These are phyloP conservation scores for Cytospora piceae DNA, from an alignment of 2,329 filamentous ascomycete genomes.

Conservation along the genomic window DNA sequence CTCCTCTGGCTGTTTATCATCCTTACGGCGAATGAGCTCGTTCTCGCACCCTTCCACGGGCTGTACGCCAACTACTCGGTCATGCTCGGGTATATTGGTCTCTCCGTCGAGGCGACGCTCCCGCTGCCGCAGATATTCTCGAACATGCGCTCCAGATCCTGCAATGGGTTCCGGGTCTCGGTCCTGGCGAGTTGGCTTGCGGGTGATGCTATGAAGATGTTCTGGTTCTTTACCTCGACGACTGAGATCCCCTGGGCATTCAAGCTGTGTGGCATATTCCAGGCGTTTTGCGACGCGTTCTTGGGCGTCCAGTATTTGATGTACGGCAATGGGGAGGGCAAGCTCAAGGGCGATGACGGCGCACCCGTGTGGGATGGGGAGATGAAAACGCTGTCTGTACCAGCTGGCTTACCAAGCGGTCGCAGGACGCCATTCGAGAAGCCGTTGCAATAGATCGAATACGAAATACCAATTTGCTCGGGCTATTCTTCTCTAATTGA, in stretches of 20 bases:
- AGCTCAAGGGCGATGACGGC: constrained; percentile 40
- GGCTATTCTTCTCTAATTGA: neutral
- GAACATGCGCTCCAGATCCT: constrained; percentile 70
- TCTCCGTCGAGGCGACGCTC: constrained; percentile 79
- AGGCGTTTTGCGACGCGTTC: constrained; percentile 75
- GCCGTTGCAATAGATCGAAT: constrained; percentile 19
- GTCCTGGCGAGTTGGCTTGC: constrained; percentile 78
- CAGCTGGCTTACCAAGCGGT: constrained; percentile 20
- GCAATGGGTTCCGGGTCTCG: constrained; percentile 76
- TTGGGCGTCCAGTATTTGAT: constrained; percentile 75
- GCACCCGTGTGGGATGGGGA: constrained; percentile 31
- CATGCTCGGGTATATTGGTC: constrained; percentile 73
- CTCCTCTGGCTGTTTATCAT: constrained; percentile 67
- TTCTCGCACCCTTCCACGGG: constrained; percentile 61
- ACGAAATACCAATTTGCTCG: neutral
- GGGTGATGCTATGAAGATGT: constrained; percentile 86
- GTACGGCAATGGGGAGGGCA: constrained; percentile 59
- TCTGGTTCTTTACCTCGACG: constrained; percentile 77
- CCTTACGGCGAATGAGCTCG: constrained; percentile 67
- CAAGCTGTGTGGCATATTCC: constrained; percentile 81
- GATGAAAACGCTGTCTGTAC: constrained; percentile 33
- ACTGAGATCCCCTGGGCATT: constrained; percentile 76
- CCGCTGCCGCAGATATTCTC: constrained; percentile 78
- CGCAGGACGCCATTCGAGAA: constrained; percentile 31
- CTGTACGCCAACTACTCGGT: constrained; percentile 69